phyloP scores from a whole-genome alignment of 176 grass and related monocot species.

The Musa troglodytarum region DNA sequence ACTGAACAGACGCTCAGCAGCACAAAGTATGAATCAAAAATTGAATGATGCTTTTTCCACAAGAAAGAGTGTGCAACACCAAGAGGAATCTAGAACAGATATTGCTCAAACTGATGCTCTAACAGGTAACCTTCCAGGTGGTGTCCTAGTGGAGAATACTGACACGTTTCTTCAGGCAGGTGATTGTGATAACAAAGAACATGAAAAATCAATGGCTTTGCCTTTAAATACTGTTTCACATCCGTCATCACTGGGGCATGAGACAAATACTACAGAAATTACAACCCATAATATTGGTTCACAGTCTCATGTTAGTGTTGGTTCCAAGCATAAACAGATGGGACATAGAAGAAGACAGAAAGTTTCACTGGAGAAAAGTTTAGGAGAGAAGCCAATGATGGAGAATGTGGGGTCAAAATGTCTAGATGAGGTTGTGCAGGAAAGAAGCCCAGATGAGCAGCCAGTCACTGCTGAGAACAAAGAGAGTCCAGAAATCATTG shows the following conservation, averaged over 20 bases:
- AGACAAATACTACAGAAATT: conserved; percentile 22
- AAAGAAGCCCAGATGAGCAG: neutral
- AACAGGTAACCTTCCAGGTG: conserved; percentile 13
- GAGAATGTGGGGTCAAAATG: conserved; percentile 29
- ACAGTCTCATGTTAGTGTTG: conserved; percentile 13
- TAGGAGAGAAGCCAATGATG: conserved; percentile 33
- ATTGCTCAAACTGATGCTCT: conserved; percentile 15
- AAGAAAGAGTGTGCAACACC: conserved; percentile 12
- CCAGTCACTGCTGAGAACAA: conserved; percentile 8
- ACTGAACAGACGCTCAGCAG: conserved; percentile 62
- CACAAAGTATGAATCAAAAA: conserved; percentile 32
- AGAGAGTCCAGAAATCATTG: conserved; percentile 36
- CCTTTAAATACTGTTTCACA: conserved; percentile 9
- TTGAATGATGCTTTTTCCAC: conserved; percentile 23
- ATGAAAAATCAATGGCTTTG: conserved; percentile 18
- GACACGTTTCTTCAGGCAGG: conserved; percentile 10
- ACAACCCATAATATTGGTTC: conserved; percentile 16
- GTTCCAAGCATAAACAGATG: conserved; percentile 31
- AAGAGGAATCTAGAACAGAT: conserved; percentile 30
- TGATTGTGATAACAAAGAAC: conserved; percentile 20
- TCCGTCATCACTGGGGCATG: conserved; percentile 3
- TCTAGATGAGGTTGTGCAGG: neutral
- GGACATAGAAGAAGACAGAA: conserved; percentile 62
- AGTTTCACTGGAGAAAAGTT: conserved; percentile 29
- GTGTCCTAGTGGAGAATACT: conserved; percentile 16